Base-by-base conservation (phyloP, 1,139 yeast genomes). In the Oligophagozyma castellii region DNA sequence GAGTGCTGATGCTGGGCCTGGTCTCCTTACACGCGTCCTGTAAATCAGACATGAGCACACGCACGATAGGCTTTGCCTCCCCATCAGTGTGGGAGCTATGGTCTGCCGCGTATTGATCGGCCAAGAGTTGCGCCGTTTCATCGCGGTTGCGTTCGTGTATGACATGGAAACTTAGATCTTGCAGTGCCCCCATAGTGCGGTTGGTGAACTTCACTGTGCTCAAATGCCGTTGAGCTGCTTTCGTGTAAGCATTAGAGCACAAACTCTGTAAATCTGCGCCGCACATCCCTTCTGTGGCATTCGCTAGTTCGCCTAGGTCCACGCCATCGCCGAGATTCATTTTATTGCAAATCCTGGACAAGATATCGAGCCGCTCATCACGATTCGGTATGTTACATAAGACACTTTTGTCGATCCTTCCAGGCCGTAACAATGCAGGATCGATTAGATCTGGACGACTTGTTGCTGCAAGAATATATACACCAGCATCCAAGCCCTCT, bases 251-350 rank as follows among this genome's bases (percentile, higher is more conserved):
- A 55, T 84, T 89, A 53, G 84, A 86, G 24, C 86, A 76, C 29
- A 89, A 59, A 0, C 95, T 95, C 55, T 86, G 96, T 52, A 89
- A 60, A 56, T 89, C 98, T 1, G 98, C 98, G 8, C 95, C 95
- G 21, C 95, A 79, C 44, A 70, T 86, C 0, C 95, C 95, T 2
- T 64, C 70, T 0, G 94, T 74, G 5, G 53, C 43, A 12, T 48
- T 43, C 0, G 94, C 89, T 29, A 84, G 59, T 11, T 55, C 62
- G 1, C 55, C 53, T 24, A 84, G 55, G 26, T 69, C 57, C 8
- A 77, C 77, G 29, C 65, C 75, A 5, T 48, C 56, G 3, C 45
- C 46, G 14, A 70, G 48, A 24, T 61, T 61, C 70, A 75, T 72
- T 35, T 70, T 68, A 5, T 21, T 26, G 2, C 40, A 37, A 10